Evolutionary conservation across 805 yeast species (phyloP), one percentile per base, ranked within the genome.

Genomic region (Scheffersomyces lignosus): DNA sequence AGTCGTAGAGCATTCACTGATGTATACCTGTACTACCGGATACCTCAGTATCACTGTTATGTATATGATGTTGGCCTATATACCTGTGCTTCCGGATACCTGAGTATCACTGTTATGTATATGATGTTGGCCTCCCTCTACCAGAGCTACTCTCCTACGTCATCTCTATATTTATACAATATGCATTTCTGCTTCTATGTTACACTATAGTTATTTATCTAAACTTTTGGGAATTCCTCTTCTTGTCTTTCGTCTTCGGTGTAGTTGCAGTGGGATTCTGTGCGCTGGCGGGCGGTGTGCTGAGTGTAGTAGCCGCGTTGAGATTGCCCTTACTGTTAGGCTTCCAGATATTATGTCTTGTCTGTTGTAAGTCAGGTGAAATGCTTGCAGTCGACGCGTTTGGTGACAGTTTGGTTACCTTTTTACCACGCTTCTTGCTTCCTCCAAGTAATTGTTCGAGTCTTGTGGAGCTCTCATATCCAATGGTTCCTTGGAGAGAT

Each of bases 361-460:
- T n/a, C n/a, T n/a, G n/a, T 18, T 32, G 33, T n/a, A 39, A n/a
- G 12, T 45, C 48, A 15, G 54, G 51, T 12, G 56, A 49, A 9
- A 36, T 24, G 16, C 36, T 41, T 16, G 42, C 27, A 18, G 36
- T 29, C 15, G 49, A 34, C 8, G 36, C 23, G 31, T 40, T 46
- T 5, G 55, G 47, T 3, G 56, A 41, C 24, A 40, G 33, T 25
- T 36, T 50, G 17, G 35, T 38, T 7, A 44, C 29, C 27, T 43
- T 47, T 34, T 48, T 53, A 6, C 48, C 31, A 31, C 51, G 51
- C 41, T 56, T 56, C 38, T 59, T 60, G 20, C 47, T 50, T 6
- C 52, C 49, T 3, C 63, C 58, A 7, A 60, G 37, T 13, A 61
- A 37, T 27, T 44, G 49, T 32, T 60, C 66, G 24, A 60, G 51